A percentile compares a stretch with the other conserved stretches of the same genome.
Conservation (phyloP, 768 basidiomycete species). For the Podaxis sp. region DNA sequence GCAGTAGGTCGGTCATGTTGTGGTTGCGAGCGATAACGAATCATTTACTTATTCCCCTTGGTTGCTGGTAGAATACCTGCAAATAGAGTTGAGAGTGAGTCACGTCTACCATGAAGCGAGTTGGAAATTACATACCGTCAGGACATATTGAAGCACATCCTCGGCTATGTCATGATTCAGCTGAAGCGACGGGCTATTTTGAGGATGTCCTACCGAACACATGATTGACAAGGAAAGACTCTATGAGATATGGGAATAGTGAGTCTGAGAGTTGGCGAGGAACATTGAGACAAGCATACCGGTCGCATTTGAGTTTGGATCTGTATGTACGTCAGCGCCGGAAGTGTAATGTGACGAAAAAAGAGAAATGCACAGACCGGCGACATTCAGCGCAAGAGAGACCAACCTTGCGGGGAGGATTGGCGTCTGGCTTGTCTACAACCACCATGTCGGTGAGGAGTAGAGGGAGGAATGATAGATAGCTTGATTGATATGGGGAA, state of each 20-base stretch:
- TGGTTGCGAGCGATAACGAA: too few relatives aligned
- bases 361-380: slow-evolving; percentile 29
- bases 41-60: slow-evolving; percentile 53
- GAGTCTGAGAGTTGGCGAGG: background rate
- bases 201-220: slow-evolving; percentile 35
- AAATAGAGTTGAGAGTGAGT: background rate
- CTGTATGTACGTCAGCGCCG: slow-evolving; percentile 23
- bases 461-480: slow-evolving; percentile 9
- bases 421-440: slow-evolving; percentile 1
- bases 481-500: slow-evolving; percentile 13
- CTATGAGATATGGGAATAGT: slow-evolving; percentile 25
- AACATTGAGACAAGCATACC: slow-evolving; percentile 24
- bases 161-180: slow-evolving; percentile 28
- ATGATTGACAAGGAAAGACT: slow-evolving; percentile 55
- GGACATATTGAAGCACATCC: slow-evolving; percentile 55
- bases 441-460: slow-evolving; percentile 9
- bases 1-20: background rate
- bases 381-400: slow-evolving; percentile 56
- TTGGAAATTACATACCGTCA: slow-evolving; percentile 33
- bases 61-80: slow-evolving; percentile 50
- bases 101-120: background rate
- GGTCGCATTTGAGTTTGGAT: slow-evolving; percentile 57
- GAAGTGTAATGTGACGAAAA: background rate
- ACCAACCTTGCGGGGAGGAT: slow-evolving; percentile 34
- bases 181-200: background rate